These are phyloP conservation scores for Xerocomellus amylosporus DNA, from an alignment of 768 basidiomycete genomes.

Conservation along the genomic window DNA sequence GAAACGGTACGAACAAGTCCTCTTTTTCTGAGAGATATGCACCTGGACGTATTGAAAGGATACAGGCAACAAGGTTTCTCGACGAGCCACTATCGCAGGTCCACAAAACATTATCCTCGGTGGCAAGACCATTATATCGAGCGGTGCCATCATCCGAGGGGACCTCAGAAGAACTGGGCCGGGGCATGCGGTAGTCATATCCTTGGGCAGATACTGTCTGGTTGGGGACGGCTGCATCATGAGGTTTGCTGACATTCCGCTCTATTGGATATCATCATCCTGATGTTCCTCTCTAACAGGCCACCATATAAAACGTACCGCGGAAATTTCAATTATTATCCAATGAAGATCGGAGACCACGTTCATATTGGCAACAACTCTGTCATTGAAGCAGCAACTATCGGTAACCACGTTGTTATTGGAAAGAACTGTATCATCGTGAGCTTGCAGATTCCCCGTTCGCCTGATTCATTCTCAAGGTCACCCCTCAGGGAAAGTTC, in stretches of 20 bases:
- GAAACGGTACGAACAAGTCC: slow-evolving; percentile 62
- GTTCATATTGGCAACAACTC: slow-evolving; percentile 90
- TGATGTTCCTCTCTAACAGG: slow-evolving; percentile 33
- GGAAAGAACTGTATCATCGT: slow-evolving; percentile 96
- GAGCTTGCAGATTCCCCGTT: slow-evolving; percentile 27
- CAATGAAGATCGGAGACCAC: slow-evolving; percentile 94
- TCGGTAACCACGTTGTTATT: slow-evolving; percentile 92
- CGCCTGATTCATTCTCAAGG: slow-evolving; percentile 1
- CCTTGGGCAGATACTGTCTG: slow-evolving; percentile 88
- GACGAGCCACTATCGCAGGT: slow-evolving; percentile 86
- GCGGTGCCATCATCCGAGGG: slow-evolving; percentile 86
- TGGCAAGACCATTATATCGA: slow-evolving; percentile 94
- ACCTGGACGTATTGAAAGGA: slow-evolving; percentile 49
- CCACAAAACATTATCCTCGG: slow-evolving; percentile 96
- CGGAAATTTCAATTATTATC: slow-evolving; percentile 94
- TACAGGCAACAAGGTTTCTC: slow-evolving; percentile 94
- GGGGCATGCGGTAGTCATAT: slow-evolving; percentile 91
- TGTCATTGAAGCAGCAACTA: slow-evolving; percentile 91
- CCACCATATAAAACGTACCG: slow-evolving; percentile 90
- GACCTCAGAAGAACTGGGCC: slow-evolving; percentile 87
- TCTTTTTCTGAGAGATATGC: neutral
- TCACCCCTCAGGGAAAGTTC: slow-evolving; percentile 75
- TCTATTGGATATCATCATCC: neutral
- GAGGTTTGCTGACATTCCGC: slow-evolving; percentile 48
- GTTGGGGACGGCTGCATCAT: slow-evolving; percentile 89